Evolutionary conservation across 179 eudicot genomes (phyloP), one percentile per base, ranked within the genome.

Genomic region (Silene vulgaris): DNA sequence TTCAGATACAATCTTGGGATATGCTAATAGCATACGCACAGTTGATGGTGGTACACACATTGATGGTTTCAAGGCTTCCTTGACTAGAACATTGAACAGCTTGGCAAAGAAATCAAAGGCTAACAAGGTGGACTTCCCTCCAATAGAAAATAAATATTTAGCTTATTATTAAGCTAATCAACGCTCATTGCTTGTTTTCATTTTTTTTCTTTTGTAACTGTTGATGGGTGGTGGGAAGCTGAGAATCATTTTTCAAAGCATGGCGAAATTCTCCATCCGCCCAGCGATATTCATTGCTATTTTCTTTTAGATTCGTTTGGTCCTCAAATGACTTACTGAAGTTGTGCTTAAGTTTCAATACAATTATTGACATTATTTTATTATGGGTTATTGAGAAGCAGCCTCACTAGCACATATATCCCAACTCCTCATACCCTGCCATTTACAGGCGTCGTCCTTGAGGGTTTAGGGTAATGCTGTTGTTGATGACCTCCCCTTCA

Each of bases 21-120:
- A 95, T 85, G 97, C 95, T 73, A 95, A 95, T 78, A 92, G 99
- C 87, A 95, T 95, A 78, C 92, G 99, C n/a, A 95, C 97, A 4
- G 75, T 90, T 75, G 97, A 95, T 82, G 99, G 99, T 45, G 99
- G 99, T 78, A 90, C 99, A 30, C 97, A 95, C 84, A 90, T 95
- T 70, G 99, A 92, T 75, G 99, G 97, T 68, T 76, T 95, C 71
- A 95, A 95, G 88, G 89, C 89, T 54, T 88, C 97, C 30, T 74
- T 95, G 78, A 92, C 97, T 48, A 87, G 95, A 85, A 90, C 97
- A 40, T 80, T 92, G 32, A 92, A 95, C 85, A 92, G 81, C 79
- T 86, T 95, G 23, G 95, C 84, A 40, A 95, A 88, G 84, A 90
- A 89, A 83, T 89, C 95, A 52, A 95, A 88, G 83, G 70, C 89